phyloP scores from a whole-genome alignment of 257 asterid genomes.

The Primulina eburnea region DNA sequence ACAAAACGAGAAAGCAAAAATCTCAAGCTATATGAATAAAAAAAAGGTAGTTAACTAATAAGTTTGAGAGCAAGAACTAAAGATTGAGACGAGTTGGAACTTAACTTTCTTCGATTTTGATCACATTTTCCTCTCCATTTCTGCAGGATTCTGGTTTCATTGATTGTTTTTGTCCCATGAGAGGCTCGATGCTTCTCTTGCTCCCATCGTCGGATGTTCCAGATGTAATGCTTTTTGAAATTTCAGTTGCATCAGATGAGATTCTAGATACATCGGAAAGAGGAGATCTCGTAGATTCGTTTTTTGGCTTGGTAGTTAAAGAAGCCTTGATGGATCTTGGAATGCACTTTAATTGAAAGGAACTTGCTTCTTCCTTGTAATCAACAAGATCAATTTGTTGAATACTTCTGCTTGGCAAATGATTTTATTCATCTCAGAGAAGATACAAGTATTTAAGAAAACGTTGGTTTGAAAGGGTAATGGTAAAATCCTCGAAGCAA shows the following conservation, averaged over 20 bases:
- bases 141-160: slow-evolving; percentile 44
- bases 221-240: slow-evolving; percentile 54
- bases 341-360: slow-evolving; percentile 67
- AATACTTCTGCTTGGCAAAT: slow-evolving; percentile 45
- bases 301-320: slow-evolving; percentile 65
- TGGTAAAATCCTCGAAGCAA: neutral
- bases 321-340: slow-evolving; percentile 80
- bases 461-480: neutral
- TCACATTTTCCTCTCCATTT: slow-evolving; percentile 43
- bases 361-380: slow-evolving; percentile 48
- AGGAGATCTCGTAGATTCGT: slow-evolving; percentile 90
- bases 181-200: slow-evolving; percentile 66
- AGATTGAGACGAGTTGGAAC: slow-evolving; percentile 31
- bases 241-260: slow-evolving; percentile 60
- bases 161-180: slow-evolving; percentile 33
- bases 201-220: slow-evolving; percentile 64
- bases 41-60: slow-evolving; percentile 14
- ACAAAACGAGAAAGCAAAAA: slow-evolving; percentile 10
- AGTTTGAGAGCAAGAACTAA: neutral
- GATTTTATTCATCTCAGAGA: slow-evolving; percentile 9
- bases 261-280: slow-evolving; percentile 80
- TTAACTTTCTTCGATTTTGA: slow-evolving; percentile 79
- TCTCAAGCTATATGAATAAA: slow-evolving; percentile 39
- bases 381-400: slow-evolving; percentile 51
- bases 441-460: neutral